These are phyloP conservation scores for Bocquillonia castaneifolia DNA, from an alignment of 441 rosid species.

Conservation along the genomic window DNA sequence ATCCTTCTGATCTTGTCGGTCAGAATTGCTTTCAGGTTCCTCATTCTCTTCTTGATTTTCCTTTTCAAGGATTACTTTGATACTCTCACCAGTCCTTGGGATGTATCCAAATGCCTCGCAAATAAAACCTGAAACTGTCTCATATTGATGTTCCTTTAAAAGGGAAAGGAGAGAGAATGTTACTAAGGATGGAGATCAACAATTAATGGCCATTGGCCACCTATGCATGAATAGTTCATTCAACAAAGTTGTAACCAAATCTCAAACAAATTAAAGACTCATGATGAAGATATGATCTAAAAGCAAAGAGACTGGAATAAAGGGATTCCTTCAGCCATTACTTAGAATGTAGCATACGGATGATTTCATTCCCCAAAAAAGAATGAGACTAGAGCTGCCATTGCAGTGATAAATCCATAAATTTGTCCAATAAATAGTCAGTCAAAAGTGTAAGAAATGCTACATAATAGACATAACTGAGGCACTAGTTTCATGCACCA, in stretches of 20 bases:
- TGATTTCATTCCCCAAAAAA: background rate
- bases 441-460: background rate
- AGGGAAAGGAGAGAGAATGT: slow-evolving; percentile 5
- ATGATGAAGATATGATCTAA: background rate
- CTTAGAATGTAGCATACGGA: background rate
- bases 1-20: slow-evolving; percentile 61
- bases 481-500: background rate
- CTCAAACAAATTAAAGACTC: background rate
- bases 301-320: background rate
- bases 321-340: background rate
- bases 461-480: background rate
- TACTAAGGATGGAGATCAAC: slow-evolving; percentile 8
- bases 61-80: slow-evolving; percentile 76
- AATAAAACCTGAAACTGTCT: slow-evolving; percentile 94
- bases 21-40: slow-evolving; percentile 58
- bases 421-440: background rate
- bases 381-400: background rate
- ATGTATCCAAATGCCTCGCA: slow-evolving; percentile 98
- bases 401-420: background rate
- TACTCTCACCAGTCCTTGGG: slow-evolving; percentile 91
- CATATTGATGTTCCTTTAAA: slow-evolving; percentile 87
- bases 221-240: background rate
- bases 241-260: background rate
- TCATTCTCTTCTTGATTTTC: slow-evolving; percentile 69
- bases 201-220: background rate